These are phyloP conservation scores for Cladophialophora exuberans DNA, from an alignment of 2,329 filamentous ascomycete genomes.

Conservation along the genomic window DNA sequence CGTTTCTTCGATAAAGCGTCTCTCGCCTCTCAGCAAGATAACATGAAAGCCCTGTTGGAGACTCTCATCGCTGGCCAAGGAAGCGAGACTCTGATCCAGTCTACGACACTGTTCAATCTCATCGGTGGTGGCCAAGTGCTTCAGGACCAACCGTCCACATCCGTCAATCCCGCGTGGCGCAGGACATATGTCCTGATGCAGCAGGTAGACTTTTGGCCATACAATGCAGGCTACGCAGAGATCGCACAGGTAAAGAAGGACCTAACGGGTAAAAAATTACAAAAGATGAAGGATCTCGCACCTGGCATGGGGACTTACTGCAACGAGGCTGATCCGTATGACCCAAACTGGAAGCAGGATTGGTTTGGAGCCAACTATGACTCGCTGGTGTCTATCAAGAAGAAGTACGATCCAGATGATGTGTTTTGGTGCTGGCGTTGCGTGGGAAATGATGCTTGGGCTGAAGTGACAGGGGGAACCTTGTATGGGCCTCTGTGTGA, in stretches of 20 bases:
- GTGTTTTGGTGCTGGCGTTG: constrained; percentile 24
- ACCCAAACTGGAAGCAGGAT: constrained; percentile 21
- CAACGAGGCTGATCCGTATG: constrained; percentile 37
- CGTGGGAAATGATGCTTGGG: too few species aligned
- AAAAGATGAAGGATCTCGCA: constrained; percentile 38
- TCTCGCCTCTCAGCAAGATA: background rate
- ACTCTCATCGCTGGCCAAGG: constrained; percentile 31
- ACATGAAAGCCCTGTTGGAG: background rate
- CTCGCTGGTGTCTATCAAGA: constrained; percentile 19
- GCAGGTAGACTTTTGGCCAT: background rate
- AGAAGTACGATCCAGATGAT: constrained; percentile 21
- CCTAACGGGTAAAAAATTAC: constrained; percentile 38
- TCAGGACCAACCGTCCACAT: constrained; percentile 49
- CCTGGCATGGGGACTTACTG: constrained; percentile 42
- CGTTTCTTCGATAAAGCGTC: background rate
- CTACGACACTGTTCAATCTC: constrained; percentile 44
- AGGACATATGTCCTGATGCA: constrained; percentile 37
- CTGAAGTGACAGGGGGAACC: too few species aligned
- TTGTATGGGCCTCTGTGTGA: too few species aligned
- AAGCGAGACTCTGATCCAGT: constrained; percentile 33
- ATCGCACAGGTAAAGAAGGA: constrained; percentile 35
- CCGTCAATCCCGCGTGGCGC: constrained; percentile 58
- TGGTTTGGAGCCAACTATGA: constrained; percentile 21
- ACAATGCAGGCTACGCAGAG: background rate
- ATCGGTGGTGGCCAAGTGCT: constrained; percentile 40